Percentiles rank a stretch among this genome's conserved stretches.
These are phyloP conservation scores for Penicillium goetzii DNA, from an alignment of 495 filamentous ascomycete species.

Conservation along the genomic window DNA sequence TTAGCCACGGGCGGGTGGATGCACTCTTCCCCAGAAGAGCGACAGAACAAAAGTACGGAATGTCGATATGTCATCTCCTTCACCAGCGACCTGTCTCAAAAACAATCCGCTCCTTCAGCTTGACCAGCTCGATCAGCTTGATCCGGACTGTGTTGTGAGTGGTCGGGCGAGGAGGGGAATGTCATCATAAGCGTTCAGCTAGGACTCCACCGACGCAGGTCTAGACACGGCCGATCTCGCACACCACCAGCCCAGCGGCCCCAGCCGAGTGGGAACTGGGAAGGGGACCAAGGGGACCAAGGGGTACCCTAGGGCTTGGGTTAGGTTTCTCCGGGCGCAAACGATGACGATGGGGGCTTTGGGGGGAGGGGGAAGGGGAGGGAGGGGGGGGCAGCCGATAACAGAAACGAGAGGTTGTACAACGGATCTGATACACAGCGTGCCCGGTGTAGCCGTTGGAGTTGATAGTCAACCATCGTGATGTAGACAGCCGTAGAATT, in stretches of 20 bases:
- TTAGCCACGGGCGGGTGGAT: conserved; percentile 15
- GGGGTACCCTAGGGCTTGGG: not conserved
- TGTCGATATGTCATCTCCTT: not conserved
- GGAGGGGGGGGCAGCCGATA: not conserved
- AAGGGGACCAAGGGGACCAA: too few relatives aligned
- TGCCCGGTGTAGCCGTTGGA: conserved; percentile 1
- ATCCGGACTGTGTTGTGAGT: not conserved
- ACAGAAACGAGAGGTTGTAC: not conserved
- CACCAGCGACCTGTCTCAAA: conserved; percentile 3
- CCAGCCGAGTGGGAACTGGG: not conserved
- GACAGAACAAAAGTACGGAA: conserved; percentile 7
- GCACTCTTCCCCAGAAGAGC: conserved; percentile 9
- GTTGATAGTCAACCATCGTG: not conserved
- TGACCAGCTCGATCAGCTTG: not conserved
- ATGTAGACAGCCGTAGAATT: not conserved
- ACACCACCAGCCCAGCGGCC: not conserved
- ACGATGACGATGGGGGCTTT: conserved; percentile 1
- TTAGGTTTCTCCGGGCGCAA: not conserved
- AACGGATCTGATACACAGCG: conserved; percentile 8
- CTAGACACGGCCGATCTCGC: conserved; percentile 34
- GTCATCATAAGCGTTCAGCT: conserved; percentile 27
- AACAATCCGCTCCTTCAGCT: conserved; percentile 11
- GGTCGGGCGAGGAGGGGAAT: conserved; percentile 6
- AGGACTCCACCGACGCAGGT: conserved; percentile 17
- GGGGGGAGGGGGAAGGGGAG: not conserved